Conservation (phyloP, 2,329 filamentous ascomycete genomes). For the Calonectria naviculata region DNA sequence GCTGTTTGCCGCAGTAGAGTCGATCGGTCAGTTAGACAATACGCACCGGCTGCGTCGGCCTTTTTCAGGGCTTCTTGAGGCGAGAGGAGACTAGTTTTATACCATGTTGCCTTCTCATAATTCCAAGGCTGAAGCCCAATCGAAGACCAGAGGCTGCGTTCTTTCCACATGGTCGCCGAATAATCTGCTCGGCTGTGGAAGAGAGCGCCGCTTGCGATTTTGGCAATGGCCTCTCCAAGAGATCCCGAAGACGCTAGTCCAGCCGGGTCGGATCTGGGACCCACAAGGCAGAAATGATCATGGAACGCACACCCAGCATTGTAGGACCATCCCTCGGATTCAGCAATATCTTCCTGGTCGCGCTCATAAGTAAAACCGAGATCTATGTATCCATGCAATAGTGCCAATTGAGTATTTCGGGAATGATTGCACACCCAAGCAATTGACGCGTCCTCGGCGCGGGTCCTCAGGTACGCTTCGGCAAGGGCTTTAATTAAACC, state of each 20-base stretch:
- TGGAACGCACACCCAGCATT: neutral
- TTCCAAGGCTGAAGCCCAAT: neutral
- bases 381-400: neutral
- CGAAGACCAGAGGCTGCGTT: neutral
- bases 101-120: neutral
- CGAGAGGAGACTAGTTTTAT: neutral
- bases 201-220: neutral
- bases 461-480: neutral
- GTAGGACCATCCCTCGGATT: constrained; percentile 1
- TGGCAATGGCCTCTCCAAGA: neutral
- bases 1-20: neutral
- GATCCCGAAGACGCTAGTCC: neutral
- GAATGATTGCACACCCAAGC: constrained; percentile 13
- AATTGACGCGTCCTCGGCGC: neutral
- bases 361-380: constrained; percentile 6
- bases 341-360: neutral
- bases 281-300: constrained; percentile 5
- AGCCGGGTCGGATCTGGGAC: neutral
- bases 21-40: neutral
- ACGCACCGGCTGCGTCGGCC: neutral
- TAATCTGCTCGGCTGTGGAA: constrained; percentile 1
- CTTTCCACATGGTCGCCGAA: constrained; percentile 8
- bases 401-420: constrained; percentile 3
- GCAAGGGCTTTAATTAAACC: constrained; percentile 4
- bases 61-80: neutral